These are phyloP conservation scores for Penicillium desertorum DNA, from an alignment of 495 filamentous ascomycete species.

Conservation along the genomic window DNA sequence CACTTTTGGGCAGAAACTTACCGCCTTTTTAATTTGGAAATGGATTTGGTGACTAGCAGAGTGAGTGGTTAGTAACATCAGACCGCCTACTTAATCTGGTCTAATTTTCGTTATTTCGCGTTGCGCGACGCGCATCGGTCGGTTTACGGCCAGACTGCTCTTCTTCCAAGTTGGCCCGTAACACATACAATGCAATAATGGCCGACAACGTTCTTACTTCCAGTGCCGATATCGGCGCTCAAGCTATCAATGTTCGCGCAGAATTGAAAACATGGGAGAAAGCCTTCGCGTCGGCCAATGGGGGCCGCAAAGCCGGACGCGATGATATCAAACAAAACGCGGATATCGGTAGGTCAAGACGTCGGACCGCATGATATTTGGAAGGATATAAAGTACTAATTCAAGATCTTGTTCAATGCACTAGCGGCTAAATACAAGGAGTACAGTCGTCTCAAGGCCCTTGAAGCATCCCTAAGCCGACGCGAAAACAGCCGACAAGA, in stretches of 20 bases:
- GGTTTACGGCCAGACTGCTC: background rate
- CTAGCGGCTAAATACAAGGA: constrained; percentile 87
- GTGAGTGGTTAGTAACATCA: background rate
- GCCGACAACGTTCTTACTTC: constrained; percentile 23
- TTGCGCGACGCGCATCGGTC: constrained; percentile 23
- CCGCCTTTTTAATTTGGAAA: background rate
- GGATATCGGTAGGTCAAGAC: constrained; percentile 63
- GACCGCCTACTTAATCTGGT: background rate
- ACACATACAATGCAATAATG: constrained; percentile 34
- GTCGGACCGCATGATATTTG: background rate
- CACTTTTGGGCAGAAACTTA: background rate
- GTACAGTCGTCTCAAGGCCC: constrained; percentile 71
- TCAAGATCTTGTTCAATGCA: background rate
- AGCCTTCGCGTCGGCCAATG: constrained; percentile 65
- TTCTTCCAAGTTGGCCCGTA: background rate
- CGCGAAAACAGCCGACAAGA: constrained; percentile 33
- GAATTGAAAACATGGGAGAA: constrained; percentile 89
- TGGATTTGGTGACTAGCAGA: too few species aligned
- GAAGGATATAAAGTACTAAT: background rate
- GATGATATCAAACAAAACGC: constrained; percentile 85
- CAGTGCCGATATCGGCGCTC: constrained; percentile 28
- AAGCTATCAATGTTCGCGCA: constrained; percentile 52
- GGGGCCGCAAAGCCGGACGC: constrained; percentile 73
- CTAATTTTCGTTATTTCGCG: constrained; percentile 14
- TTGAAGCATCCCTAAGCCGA: constrained; percentile 37